Base-by-base conservation (phyloP, 352 stramenopile genomes). In the Globisporangium canariense region DNA sequence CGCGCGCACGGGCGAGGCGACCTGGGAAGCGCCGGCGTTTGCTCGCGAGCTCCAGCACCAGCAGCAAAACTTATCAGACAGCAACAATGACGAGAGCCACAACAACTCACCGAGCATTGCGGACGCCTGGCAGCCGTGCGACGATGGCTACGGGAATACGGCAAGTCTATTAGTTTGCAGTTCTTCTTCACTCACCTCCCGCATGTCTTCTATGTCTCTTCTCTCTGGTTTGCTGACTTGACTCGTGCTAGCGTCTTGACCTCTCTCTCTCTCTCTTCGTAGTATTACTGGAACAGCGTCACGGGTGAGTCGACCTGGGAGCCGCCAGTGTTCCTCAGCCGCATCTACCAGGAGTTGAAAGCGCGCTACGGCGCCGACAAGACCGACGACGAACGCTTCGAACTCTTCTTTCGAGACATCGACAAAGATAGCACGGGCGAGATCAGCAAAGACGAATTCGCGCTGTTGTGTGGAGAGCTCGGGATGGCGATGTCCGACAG, bases 241-340 rank as follows among this genome's bases (percentile, higher is more conserved):
- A 52, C 25, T 40, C 18, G 16, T 59, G 7, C 38, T 41, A 6
- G 14, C 18, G 14, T 34, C 6, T 34, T 18, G 22, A n/a, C 25
- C 38, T 34, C 11, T 22, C 14, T 46, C 6, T 22, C 16, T 16
- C 3, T 22, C 1, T 18, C 25, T 28, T 28, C 32, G 47, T 58
- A 91, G 82, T 90, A 89, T 30, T 91, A 84, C 61, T 91, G 79
- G 78, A 91, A 91, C 65, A 79, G 70, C 38, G 40, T 68, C n/a
- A 89, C 78, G 2, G 76, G 77, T 28, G 80, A 90, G 58, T 87
- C 82, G 9, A 78, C 71, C 1, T 90, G 82, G 83, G 81, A 90
- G 45, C 70, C 81, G 7, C 81, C 79, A 61, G 62, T 43, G 5
- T 79, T 89, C 40, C 75, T 85, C 22, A 79, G 69, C 8, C 69